phyloP scores from a whole-genome alignment of 2,329 filamentous ascomycete species.

The Aspergillus candidus region DNA sequence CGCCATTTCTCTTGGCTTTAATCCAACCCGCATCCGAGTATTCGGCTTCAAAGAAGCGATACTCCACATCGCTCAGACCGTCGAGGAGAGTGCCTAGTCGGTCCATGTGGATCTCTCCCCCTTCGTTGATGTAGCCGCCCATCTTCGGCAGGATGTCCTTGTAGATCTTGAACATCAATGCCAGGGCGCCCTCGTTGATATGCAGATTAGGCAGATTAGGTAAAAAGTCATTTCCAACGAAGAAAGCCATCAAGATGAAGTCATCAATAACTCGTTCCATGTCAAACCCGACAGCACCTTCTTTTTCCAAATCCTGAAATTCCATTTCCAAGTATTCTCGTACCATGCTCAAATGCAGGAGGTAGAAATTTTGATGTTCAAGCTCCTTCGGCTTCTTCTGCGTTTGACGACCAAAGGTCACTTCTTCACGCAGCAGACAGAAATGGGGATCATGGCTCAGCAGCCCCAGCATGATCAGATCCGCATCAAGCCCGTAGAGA shows the following conservation, averaged over 20 bases:
- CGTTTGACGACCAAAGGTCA: slow-evolving; percentile 86
- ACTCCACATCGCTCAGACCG: slow-evolving; percentile 81
- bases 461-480: slow-evolving; percentile 96
- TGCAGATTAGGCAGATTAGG: slow-evolving; percentile 93
- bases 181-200: slow-evolving; percentile 95
- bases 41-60: slow-evolving; percentile 87
- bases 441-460: slow-evolving; percentile 98
- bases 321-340: slow-evolving; percentile 95
- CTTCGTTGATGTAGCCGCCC: slow-evolving; percentile 93
- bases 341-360: slow-evolving; percentile 95
- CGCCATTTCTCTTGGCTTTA: slow-evolving; percentile 71
- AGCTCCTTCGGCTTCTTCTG: slow-evolving; percentile 90
- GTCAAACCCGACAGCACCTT: slow-evolving; percentile 69
- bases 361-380: slow-evolving; percentile 97
- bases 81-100: slow-evolving; percentile 72
- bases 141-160: slow-evolving; percentile 81
- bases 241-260: slow-evolving; percentile 99
- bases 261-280: slow-evolving; percentile 97
- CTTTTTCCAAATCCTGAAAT: slow-evolving; percentile 82
- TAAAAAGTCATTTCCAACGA: slow-evolving; percentile 98
- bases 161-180: slow-evolving; percentile 96
- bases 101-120: slow-evolving; percentile 81
- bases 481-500: slow-evolving; percentile 92
- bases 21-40: slow-evolving; percentile 87
- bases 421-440: slow-evolving; percentile 91